phyloP scores from a whole-genome alignment of 805 yeast genomes.

The Candida patagonica region DNA sequence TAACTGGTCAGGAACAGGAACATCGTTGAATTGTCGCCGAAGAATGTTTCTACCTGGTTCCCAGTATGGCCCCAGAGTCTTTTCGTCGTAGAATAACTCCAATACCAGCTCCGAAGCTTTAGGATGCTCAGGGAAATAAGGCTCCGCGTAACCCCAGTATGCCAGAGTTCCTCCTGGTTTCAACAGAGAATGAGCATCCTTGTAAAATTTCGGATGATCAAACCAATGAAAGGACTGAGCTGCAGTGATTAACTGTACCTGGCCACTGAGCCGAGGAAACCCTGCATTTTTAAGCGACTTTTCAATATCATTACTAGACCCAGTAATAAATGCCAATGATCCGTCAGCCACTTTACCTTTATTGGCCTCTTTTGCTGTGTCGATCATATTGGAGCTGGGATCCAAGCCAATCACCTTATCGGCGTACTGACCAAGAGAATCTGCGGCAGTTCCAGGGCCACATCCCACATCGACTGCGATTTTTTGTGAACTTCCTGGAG shows the following conservation, averaged over 20 bases:
- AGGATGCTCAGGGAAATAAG: constrained; percentile 43
- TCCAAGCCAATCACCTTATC: constrained; percentile 55
- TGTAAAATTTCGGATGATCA: constrained; percentile 44
- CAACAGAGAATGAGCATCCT: constrained; percentile 40
- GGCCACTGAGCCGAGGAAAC: constrained; percentile 15
- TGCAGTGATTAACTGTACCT: constrained; percentile 56
- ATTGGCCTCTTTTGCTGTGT: constrained; percentile 29
- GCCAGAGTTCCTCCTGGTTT: constrained; percentile 60
- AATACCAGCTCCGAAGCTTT: constrained; percentile 45
- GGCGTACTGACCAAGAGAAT: constrained; percentile 39
- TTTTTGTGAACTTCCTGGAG: constrained; percentile 14
- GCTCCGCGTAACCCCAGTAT: constrained; percentile 74
- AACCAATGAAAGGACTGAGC: constrained; percentile 90
- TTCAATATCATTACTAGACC: constrained; percentile 2
- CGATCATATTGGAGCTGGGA: constrained; percentile 48
- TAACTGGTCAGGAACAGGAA: constrained; percentile 33
- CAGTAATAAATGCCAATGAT: not conserved
- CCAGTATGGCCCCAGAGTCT: constrained; percentile 54
- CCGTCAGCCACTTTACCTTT: constrained; percentile 7
- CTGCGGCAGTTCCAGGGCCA: constrained; percentile 71
- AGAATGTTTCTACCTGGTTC: constrained; percentile 67
- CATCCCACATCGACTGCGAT: constrained; percentile 66
- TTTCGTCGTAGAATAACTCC: constrained; percentile 43
- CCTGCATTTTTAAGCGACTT: constrained; percentile 11
- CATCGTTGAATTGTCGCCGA: constrained; percentile 34